phyloP scores from a whole-genome alignment of 2,329 filamentous ascomycete genomes.

The Dothideomycetes sp. region DNA sequence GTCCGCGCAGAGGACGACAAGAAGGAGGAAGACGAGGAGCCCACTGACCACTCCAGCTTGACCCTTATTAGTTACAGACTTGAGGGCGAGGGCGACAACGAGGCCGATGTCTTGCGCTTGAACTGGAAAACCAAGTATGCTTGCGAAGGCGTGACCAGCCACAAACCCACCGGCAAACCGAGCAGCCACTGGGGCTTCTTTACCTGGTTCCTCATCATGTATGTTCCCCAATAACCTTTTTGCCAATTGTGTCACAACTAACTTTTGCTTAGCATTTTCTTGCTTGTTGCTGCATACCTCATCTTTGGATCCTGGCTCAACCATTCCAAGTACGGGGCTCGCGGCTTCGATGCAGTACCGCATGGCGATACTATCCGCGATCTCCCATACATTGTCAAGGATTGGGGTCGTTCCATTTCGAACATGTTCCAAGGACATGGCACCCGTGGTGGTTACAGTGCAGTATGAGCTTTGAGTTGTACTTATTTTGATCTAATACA shows the following conservation, averaged over 20 bases:
- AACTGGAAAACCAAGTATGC: slow-evolving; percentile 84
- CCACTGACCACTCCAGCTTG: slow-evolving; percentile 51
- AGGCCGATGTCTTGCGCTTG: slow-evolving; percentile 56
- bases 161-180: slow-evolving; percentile 11
- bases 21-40: slow-evolving; percentile 26
- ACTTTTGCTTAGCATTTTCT: slow-evolving; percentile 57
- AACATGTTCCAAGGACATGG: slow-evolving; percentile 72
- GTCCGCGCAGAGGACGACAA: slow-evolving; percentile 27
- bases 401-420: slow-evolving; percentile 71
- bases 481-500: no score
- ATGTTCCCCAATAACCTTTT: slow-evolving; percentile 31
- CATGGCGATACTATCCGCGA: slow-evolving; percentile 90
- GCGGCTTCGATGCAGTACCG: slow-evolving; percentile 89
- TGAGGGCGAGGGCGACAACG: slow-evolving; percentile 46
- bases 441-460: slow-evolving; percentile 84
- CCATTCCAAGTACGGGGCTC: slow-evolving; percentile 91
- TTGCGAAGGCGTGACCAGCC: slow-evolving; percentile 52
- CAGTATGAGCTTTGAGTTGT: slow-evolving; percentile 52
- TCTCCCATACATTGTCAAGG: slow-evolving; percentile 82
- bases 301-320: slow-evolving; percentile 99
- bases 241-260: slow-evolving; percentile 7
- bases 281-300: slow-evolving; percentile 77
- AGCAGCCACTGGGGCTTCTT: slow-evolving; percentile 73
- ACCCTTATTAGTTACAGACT: slow-evolving; percentile 65
- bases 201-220: slow-evolving; percentile 94